A percentile compares a stretch with the other conserved stretches of the same genome.
phyloP scores from a whole-genome alignment of 768 basidiomycete species.

The Saitozyma sp. region DNA sequence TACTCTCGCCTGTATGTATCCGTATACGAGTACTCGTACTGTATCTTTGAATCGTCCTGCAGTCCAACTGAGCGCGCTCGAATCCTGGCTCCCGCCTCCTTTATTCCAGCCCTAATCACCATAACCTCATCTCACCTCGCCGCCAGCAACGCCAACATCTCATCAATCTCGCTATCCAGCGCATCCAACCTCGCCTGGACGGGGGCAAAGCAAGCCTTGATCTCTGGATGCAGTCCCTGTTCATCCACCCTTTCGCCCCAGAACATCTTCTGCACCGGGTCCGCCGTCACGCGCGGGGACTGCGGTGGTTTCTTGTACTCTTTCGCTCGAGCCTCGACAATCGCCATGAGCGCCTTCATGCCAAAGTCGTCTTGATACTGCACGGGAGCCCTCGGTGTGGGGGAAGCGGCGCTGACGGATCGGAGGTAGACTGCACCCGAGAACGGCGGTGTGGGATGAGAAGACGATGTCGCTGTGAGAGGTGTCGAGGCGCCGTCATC shows the following conservation, averaged over 20 bases:
- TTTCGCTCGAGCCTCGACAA: slow-evolving; percentile 63
- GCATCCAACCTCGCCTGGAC: slow-evolving; percentile 35
- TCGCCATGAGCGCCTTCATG: slow-evolving; percentile 77
- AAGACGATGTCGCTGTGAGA: slow-evolving; percentile 54
- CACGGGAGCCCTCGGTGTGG: slow-evolving; percentile 38
- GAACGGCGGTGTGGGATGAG: slow-evolving; percentile 42
- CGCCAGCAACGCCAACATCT: slow-evolving; percentile 28
- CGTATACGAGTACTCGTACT: no score
- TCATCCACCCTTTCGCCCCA: slow-evolving; percentile 33
- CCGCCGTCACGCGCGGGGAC: slow-evolving; percentile 9
- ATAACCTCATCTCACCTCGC: slow-evolving; percentile 1
- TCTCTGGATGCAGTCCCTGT: slow-evolving; percentile 31
- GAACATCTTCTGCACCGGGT: slow-evolving; percentile 39
- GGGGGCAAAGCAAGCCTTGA: slow-evolving; percentile 32
- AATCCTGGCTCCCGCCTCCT: no score
- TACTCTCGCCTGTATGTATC: no score
- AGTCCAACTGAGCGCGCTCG: no score
- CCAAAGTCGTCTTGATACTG: slow-evolving; percentile 73
- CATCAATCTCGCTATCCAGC: slow-evolving; percentile 49
- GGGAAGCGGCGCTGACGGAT: slow-evolving; percentile 61
- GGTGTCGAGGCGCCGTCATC: slow-evolving; percentile 29
- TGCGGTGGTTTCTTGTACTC: slow-evolving; percentile 14
- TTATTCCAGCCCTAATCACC: no score
- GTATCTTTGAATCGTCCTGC: no score
- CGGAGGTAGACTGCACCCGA: slow-evolving; percentile 28